phyloP scores from a whole-genome alignment of 495 filamentous ascomycete species.

The Bacidia gigantensis region DNA sequence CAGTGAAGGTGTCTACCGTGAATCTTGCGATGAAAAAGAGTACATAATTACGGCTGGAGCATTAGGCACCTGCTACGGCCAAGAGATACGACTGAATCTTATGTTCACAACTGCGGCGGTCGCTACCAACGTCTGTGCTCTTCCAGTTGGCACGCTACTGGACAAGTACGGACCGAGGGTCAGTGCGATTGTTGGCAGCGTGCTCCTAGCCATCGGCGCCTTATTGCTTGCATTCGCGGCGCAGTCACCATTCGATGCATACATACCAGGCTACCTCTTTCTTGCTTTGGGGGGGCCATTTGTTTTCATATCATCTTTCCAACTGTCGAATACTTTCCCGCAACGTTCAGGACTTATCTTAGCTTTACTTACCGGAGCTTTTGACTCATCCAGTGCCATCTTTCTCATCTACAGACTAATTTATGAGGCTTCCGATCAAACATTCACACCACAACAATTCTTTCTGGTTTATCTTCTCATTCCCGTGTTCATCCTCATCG shows the following conservation, averaged over 20 bases:
- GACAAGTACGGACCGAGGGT: slow-evolving; percentile 53
- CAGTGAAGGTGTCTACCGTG: slow-evolving; percentile 48
- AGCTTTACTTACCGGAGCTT: slow-evolving; percentile 55
- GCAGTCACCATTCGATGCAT: slow-evolving; percentile 44
- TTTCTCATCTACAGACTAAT: slow-evolving; percentile 51
- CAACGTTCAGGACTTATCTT: slow-evolving; percentile 51
- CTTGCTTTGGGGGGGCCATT: slow-evolving; percentile 55
- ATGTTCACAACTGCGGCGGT: slow-evolving; percentile 60
- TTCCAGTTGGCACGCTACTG: slow-evolving; percentile 52
- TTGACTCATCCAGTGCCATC: slow-evolving; percentile 55
- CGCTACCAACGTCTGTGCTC: slow-evolving; percentile 50
- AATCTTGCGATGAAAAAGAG: slow-evolving; percentile 35
- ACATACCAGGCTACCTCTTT: slow-evolving; percentile 49
- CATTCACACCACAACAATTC: slow-evolving; percentile 46
- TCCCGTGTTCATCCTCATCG: slow-evolving; percentile 40
- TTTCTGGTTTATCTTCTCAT: slow-evolving; percentile 51
- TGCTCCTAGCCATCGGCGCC: slow-evolving; percentile 43
- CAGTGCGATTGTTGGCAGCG: slow-evolving; percentile 39
- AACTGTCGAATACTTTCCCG: slow-evolving; percentile 59
- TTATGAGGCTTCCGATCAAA: slow-evolving; percentile 36
- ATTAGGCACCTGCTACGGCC: slow-evolving; percentile 44
- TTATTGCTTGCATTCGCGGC: slow-evolving; percentile 45
- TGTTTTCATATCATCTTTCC: slow-evolving; percentile 57
- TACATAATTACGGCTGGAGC: slow-evolving; percentile 23
- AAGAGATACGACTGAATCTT: slow-evolving; percentile 55